Percentiles rank a stretch among this genome's conserved stretches.
phyloP scores from a whole-genome alignment of 495 filamentous ascomycete species.

The Penicillium fimorum region DNA sequence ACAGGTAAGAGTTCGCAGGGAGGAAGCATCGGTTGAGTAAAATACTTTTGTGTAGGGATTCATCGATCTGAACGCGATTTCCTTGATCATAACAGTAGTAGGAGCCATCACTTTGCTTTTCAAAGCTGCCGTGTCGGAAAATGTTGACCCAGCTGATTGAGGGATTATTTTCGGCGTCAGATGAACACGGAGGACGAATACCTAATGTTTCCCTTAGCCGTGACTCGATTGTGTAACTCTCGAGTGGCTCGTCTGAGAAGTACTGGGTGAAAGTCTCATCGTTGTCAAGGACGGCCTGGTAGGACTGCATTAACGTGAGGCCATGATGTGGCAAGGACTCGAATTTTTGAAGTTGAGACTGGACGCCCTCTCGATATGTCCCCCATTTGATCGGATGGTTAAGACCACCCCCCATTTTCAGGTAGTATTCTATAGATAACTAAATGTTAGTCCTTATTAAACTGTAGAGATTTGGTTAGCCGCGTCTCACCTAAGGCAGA shows the following conservation, averaged over 20 bases:
- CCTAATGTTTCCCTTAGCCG: conserved; percentile 1
- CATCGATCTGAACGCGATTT: not conserved
- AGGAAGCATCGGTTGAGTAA: not conserved
- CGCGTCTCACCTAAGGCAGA: not conserved
- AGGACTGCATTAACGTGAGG: not conserved
- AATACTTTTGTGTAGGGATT: not conserved
- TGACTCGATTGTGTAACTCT: conserved; percentile 6
- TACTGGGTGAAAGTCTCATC: conserved; percentile 10
- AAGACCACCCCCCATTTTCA: not conserved
- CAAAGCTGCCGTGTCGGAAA: conserved; percentile 7
- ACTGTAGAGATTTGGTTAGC: not conserved
- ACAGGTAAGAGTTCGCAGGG: not conserved
- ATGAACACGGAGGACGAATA: not conserved
- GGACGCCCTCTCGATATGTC: not conserved
- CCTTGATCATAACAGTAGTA: not conserved
- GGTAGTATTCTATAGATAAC: not conserved
- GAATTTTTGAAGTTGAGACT: not conserved
- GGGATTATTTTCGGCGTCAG: not conserved
- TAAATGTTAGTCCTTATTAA: not conserved
- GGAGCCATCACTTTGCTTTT: not conserved
- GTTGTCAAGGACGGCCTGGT: conserved; percentile 6
- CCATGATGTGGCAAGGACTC: not conserved
- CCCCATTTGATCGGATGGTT: conserved; percentile 4
- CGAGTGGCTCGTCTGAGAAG: not conserved
- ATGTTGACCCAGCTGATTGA: conserved; percentile 5